A percentile compares a stretch with the other conserved stretches of the same genome.
Conservation (phyloP, 805 yeast species). For the Jamesozyma jinghongensis region DNA sequence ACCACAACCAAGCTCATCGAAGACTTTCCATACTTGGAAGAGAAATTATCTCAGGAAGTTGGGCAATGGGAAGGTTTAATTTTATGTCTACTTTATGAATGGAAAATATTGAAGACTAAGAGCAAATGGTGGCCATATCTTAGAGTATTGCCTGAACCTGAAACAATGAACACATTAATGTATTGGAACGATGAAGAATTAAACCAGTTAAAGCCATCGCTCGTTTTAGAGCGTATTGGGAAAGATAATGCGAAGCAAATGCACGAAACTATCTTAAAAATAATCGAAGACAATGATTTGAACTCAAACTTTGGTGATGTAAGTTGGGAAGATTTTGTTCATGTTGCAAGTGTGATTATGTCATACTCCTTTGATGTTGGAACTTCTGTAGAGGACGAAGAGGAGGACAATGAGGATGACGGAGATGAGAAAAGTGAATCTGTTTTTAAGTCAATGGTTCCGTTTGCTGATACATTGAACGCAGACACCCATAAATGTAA, state of each 20-base stretch:
- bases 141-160: constrained; percentile 50
- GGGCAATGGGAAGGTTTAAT: constrained; percentile 77
- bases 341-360: constrained; percentile 73
- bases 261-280: constrained; percentile 35
- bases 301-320: constrained; percentile 26
- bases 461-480: constrained; percentile 84
- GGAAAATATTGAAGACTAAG: constrained; percentile 34
- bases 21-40: constrained; percentile 27
- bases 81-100: constrained; percentile 55
- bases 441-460: constrained; percentile 76
- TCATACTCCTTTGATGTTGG: constrained; percentile 86
- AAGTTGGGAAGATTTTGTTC: constrained; percentile 52
- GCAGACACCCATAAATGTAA: constrained; percentile 73
- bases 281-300: constrained; percentile 20
- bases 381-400: constrained; percentile 27
- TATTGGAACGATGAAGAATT: constrained; percentile 68
- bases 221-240: constrained; percentile 63
- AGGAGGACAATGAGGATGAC: constrained; percentile 30
- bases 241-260: constrained; percentile 52
- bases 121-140: constrained; percentile 68
- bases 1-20: constrained; percentile 42
- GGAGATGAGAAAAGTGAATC: constrained; percentile 30
- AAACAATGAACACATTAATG: constrained; percentile 56
- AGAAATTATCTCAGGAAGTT: constrained; percentile 31
- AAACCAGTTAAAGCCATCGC: constrained; percentile 53